Percentiles rank a stretch among this genome's conserved stretches.
phyloP scores from a whole-genome alignment of 2,329 filamentous ascomycete species.

The Penicillium sp. region DNA sequence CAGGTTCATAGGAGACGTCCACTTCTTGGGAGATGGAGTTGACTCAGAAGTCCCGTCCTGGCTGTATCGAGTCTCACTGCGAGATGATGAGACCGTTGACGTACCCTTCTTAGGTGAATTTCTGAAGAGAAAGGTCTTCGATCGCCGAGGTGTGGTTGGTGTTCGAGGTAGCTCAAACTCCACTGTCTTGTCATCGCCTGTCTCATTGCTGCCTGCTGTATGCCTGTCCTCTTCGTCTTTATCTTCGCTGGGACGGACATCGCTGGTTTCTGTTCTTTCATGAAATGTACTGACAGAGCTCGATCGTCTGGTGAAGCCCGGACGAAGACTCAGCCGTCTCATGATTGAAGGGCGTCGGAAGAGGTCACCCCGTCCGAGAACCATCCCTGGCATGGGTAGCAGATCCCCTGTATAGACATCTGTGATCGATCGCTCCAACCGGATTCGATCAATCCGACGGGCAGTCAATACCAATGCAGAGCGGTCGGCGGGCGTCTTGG shows the following conservation, averaged over 20 bases:
- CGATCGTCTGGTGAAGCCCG: conserved; percentile 70
- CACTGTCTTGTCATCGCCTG: conserved; percentile 10
- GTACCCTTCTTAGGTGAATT: conserved; percentile 9
- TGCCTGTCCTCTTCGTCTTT: conserved; percentile 18
- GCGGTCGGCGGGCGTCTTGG: conserved; percentile 72
- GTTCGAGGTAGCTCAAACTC: conserved; percentile 15
- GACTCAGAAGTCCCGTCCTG: conserved; percentile 13
- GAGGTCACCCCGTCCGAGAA: conserved; percentile 61
- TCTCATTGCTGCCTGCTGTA: conserved; percentile 8
- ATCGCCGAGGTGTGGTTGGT: conserved; percentile 15
- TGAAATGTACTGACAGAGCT: conserved; percentile 48
- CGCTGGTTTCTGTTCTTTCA: conserved; percentile 12
- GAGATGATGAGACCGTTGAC: conserved; percentile 12
- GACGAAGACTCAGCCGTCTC: conserved; percentile 77
- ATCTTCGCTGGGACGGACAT: conserved; percentile 7
- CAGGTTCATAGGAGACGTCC: conserved; percentile 17
- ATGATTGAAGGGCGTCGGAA: conserved; percentile 76
- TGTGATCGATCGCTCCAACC: conserved; percentile 67
- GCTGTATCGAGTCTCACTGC: conserved; percentile 15
- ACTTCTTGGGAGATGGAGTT: conserved; percentile 20
- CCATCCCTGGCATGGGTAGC: conserved; percentile 80
- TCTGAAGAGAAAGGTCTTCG: conserved; percentile 16
- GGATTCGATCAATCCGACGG: conserved; percentile 68
- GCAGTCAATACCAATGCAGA: conserved; percentile 69
- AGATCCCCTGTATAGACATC: conserved; percentile 82